Percentiles rank a stretch among this genome's conserved stretches.
Conservation (phyloP, 495 filamentous ascomycete genomes). For the Trichoderma reesei region DNA sequence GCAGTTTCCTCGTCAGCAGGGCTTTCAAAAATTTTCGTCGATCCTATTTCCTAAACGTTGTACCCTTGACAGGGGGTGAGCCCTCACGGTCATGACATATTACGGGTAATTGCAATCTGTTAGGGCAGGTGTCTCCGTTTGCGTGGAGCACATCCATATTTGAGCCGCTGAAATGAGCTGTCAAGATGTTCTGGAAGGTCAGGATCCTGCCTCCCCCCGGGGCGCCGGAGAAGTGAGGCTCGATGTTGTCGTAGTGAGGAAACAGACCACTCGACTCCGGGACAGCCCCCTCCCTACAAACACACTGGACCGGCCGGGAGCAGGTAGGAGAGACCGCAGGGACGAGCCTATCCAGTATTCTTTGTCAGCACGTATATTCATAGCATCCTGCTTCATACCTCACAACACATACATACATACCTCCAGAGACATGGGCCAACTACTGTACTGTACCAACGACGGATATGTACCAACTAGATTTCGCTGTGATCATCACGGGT, state of each 20-base stretch:
- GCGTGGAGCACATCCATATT: slow-evolving; percentile 5
- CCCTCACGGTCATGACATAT: neutral
- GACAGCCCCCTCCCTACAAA: too few species aligned
- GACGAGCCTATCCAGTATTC: too few species aligned
- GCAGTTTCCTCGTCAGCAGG: neutral
- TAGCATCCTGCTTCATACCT: too few species aligned
- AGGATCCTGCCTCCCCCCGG: neutral
- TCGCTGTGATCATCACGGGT: neutral
- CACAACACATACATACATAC: too few species aligned
- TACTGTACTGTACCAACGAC: too few species aligned
- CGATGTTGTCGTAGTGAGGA: too few species aligned
- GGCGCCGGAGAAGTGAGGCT: too few species aligned
- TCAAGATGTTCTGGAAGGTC: slow-evolving; percentile 7
- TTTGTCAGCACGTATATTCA: too few species aligned
- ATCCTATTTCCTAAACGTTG: neutral
- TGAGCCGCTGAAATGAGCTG: neutral
- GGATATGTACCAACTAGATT: neutral
- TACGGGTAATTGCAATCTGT: neutral
- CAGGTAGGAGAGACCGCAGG: too few species aligned
- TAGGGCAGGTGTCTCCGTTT: neutral
- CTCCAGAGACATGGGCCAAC: too few species aligned
- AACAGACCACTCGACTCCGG: too few species aligned
- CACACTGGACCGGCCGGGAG: too few species aligned
- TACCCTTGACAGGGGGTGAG: neutral
- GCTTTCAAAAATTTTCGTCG: neutral